Percentiles rank a stretch among this genome's conserved stretches.
Evolutionary conservation across 306 rosid genomes (phyloP).

Genomic region (Cicer chorassanicum): DNA sequence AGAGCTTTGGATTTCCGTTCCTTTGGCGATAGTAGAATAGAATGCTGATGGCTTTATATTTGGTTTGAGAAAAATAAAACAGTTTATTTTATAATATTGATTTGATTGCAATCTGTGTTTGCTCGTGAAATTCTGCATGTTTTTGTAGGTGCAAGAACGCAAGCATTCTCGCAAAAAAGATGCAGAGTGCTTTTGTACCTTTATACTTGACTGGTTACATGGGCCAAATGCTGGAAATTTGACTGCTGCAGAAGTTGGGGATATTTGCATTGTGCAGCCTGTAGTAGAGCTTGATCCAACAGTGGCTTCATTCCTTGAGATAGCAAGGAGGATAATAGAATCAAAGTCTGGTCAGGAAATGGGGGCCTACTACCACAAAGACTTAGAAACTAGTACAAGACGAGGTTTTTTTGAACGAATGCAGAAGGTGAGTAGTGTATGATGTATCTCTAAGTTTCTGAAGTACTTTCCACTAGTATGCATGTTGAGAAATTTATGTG

Average conservation of each 20-base stretch:
- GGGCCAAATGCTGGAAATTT: constrained; percentile 62
- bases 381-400: constrained; percentile 24
- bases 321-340: constrained; percentile 46
- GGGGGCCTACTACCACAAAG: background rate
- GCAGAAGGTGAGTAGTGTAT: constrained; percentile 50
- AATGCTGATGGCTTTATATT: background rate
- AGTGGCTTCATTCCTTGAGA: constrained; percentile 57
- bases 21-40: background rate
- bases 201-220: constrained; percentile 60
- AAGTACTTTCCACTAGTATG: constrained; percentile 12
- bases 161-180: constrained; percentile 54
- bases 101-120: background rate
- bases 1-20: background rate
- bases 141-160: constrained; percentile 58
- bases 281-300: constrained; percentile 45
- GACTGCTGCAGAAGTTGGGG: constrained; percentile 43
- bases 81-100: background rate
- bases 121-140: constrained; percentile 12
- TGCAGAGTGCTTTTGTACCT: constrained; percentile 65
- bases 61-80: background rate
- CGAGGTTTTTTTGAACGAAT: constrained; percentile 40
- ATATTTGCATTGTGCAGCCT: constrained; percentile 60
- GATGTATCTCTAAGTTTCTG: constrained; percentile 19
- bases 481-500: constrained; percentile 1
- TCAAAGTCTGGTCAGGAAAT: constrained; percentile 5